Conservation (phyloP, 2,329 filamentous ascomycete species). For the Penicillium hordei region DNA sequence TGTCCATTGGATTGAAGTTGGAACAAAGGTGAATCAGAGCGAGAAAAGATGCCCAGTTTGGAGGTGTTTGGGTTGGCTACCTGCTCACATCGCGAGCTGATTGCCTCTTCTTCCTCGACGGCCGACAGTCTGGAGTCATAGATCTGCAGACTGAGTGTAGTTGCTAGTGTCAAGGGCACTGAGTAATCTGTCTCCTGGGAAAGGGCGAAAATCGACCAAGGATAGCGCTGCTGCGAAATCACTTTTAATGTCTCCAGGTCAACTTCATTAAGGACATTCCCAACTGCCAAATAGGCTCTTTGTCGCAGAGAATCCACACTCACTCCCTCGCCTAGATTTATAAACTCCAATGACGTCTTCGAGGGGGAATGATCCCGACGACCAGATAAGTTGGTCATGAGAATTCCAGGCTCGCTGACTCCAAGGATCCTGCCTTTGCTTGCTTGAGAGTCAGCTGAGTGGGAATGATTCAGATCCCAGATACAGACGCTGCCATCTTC, state of each 20-base stretch:
- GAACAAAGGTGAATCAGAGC: slow-evolving; percentile 34
- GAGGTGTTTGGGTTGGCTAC: slow-evolving; percentile 26
- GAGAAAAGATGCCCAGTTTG: slow-evolving; percentile 33
- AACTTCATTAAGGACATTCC: slow-evolving; percentile 74
- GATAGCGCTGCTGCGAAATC: slow-evolving; percentile 68
- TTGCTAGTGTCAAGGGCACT: slow-evolving; percentile 79
- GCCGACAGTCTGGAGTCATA: slow-evolving; percentile 66
- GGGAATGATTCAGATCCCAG: slow-evolving; percentile 67
- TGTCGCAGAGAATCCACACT: slow-evolving; percentile 69
- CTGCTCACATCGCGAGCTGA: slow-evolving; percentile 37
- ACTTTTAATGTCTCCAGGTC: slow-evolving; percentile 73
- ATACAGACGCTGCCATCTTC: slow-evolving; percentile 86
- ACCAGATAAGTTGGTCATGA: slow-evolving; percentile 69
- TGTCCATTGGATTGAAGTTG: slow-evolving; percentile 35
- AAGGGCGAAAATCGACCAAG: slow-evolving; percentile 79
- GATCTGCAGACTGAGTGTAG: slow-evolving; percentile 75
- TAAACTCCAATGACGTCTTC: slow-evolving; percentile 35
- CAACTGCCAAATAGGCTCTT: slow-evolving; percentile 76
- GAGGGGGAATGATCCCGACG: slow-evolving; percentile 42
- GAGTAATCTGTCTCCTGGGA: slow-evolving; percentile 65
- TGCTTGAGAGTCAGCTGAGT: slow-evolving; percentile 28
- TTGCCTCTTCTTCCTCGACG: slow-evolving; percentile 36
- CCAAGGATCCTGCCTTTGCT: slow-evolving; percentile 61
- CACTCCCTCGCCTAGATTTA: slow-evolving; percentile 72
- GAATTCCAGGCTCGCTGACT: slow-evolving; percentile 64